Evolutionary conservation across 306 rosid genomes (phyloP).

Genomic region (apple (Malus domestica)): DNA sequence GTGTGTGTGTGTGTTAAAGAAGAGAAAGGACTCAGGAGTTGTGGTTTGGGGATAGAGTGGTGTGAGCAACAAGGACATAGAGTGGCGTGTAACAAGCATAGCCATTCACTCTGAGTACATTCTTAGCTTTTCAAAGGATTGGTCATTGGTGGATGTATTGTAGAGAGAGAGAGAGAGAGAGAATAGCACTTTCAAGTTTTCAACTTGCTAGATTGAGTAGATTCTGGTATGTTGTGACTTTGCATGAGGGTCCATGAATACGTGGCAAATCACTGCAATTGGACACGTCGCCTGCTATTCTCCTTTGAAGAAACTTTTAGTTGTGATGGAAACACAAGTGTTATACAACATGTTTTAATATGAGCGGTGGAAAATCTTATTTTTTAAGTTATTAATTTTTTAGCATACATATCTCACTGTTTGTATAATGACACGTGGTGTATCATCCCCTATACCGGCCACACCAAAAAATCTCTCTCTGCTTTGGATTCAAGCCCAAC

Average conservation of each 20-base stretch:
- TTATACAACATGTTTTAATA: too few relatives aligned
- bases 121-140: neutral
- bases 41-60: conserved; percentile 38
- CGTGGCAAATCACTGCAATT: neutral
- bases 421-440: too few relatives aligned
- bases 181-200: neutral
- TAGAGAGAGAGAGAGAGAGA: neutral
- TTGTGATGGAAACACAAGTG: too few relatives aligned
- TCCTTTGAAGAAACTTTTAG: too few relatives aligned
- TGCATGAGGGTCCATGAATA: neutral
- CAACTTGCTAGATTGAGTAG: neutral
- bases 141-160: conserved; percentile 8
- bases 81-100: conserved; percentile 55
- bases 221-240: neutral
- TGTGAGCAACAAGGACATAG: conserved; percentile 51
- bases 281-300: neutral
- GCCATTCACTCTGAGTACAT: conserved; percentile 45
- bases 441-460: too few relatives aligned
- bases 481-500: neutral
- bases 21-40: neutral
- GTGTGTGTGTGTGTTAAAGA: neutral
- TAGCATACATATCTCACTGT: too few relatives aligned
- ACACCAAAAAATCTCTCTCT: too few relatives aligned
- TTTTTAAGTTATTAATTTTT: too few relatives aligned
- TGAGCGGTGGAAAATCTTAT: too few relatives aligned